phyloP scores from a whole-genome alignment of 139 green algal species.

The Mesotaenium endlicherianum region DNA sequence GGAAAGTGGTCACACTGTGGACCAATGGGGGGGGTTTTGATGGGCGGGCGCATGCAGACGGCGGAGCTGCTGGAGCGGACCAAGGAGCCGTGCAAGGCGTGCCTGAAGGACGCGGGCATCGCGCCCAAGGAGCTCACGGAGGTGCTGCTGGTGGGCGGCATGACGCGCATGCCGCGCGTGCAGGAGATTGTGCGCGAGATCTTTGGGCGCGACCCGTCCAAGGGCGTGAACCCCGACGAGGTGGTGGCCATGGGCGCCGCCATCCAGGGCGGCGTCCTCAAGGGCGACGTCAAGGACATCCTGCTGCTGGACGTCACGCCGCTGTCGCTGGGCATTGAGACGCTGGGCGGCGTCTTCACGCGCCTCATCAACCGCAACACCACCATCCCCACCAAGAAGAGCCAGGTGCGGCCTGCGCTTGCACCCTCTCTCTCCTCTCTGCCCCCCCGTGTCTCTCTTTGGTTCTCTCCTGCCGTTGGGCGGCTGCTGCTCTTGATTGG shows the following conservation, averaged over 20 bases:
- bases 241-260: constrained; percentile 95
- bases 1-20: too few species aligned
- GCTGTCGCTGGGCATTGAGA: constrained; percentile 97
- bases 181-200: constrained; percentile 90
- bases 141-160: constrained; percentile 96
- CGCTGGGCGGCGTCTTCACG: constrained; percentile 97
- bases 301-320: constrained; percentile 98
- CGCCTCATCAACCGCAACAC: constrained; percentile 98
- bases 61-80: constrained; percentile 86
- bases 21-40: too few species aligned
- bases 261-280: constrained; percentile 94
- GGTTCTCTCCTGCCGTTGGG: not conserved
- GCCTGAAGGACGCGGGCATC: constrained; percentile 82
- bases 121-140: constrained; percentile 86
- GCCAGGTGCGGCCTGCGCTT: constrained; percentile 49
- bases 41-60: too few species aligned
- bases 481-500: not conserved
- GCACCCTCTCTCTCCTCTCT: not conserved
- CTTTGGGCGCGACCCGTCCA: constrained; percentile 82
- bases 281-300: constrained; percentile 95
- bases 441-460: not conserved
- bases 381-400: constrained; percentile 76
- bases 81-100: constrained; percentile 82
- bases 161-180: constrained; percentile 96
- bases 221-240: constrained; percentile 97